Evolutionary conservation across 306 rosid species (phyloP), one percentile per base, ranked within the genome.

Genomic region (Vigna mungo): DNA sequence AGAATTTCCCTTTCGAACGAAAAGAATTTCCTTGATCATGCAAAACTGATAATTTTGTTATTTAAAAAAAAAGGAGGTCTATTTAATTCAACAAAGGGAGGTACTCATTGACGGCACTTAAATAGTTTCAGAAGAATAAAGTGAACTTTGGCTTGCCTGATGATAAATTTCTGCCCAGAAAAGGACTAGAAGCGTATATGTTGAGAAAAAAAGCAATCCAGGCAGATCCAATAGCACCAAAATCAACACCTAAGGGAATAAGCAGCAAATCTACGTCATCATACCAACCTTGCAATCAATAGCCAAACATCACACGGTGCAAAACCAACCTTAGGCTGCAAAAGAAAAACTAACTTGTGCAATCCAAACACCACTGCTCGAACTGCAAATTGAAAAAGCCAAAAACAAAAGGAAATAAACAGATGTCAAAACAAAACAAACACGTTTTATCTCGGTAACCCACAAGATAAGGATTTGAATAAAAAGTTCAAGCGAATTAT

Each of bases 161-260:
- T 92, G 91, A 88, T 95, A 91, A 74, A 95, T 95, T 86, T 95
- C 98, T 55, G 99, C 97, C 97, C 97, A 95, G 66, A 95, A 95
- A 75, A 95, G 97, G 76, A 87, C 99, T 44, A 95, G 87, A 75
- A 95, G 96, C 14, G 98, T 92, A 80, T 90, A 95, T 9, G 98
- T 90, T 14, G 98, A 89, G 89, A 95, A 92, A 82, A 95, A 95
- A 3, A 95, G 84, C 51, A 95, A 86, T 64, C 99, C 99, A 0
- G 99, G 99, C 51, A 95, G 91, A 81, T 95, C 93, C 84, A 91
- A 58, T 36, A 91, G 72, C 62, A 86, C 88, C 84, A 76, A 86
- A 72, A 85, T 67, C 36, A 92, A 72, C 4, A 87, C 97, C 99
- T 95, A 85, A 86, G 80, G 66, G 78, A 86, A 78, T 48, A 88